Evolutionary conservation across 139 green algal genomes (phyloP), one percentile per base, ranked within the genome.

Genomic region (Chlamydomonas asymmetrica): DNA sequence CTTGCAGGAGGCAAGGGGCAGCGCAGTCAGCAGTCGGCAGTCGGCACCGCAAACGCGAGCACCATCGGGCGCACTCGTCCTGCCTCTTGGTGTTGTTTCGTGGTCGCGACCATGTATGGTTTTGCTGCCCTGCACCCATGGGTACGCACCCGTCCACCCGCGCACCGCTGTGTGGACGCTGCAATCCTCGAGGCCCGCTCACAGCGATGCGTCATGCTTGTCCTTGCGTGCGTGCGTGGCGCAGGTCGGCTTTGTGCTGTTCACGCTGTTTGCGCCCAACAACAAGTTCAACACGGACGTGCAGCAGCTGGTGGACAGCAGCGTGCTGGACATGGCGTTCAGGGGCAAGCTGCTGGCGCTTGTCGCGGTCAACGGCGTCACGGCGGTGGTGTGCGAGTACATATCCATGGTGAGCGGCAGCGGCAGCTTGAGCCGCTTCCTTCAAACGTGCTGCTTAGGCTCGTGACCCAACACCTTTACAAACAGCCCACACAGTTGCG

Each of bases 251-350:
- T 86, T 86, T 32, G 50, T 86, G 18, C 48, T 86, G 18, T 85
- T 82, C 77, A 73, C 68, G 43, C 39, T 89, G n/a, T 86, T 89
- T 48, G 43, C 45, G 31, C 50, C 77, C 8, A 73, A 81, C 54
- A 29, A 31, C 25, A n/a, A n/a, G n/a, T 88, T 89, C 74, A 89
- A 84, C 52, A 50, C 23, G n/a, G 60, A 77, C 1, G 80, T 89
- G 27, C 70, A 84, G 56, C 60, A 82, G 38, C 71, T 89, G 74
- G 82, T 89, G 38, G 70, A 71, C 49, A 56, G 66, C 6, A 59
- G 68, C 6, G 73, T 71, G 31, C 43, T 79, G 43, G 39, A 76
- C 29, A 72, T 29, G 31, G 56, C 18, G 18, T 76, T 76, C 75
- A 66, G 54, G 39, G 72, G 67, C 35, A 62, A 40, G 37, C 61